A percentile compares a stretch with the other conserved stretches of the same genome.
phyloP scores from a whole-genome alignment of 2,329 filamentous ascomycete species.

The Sporothrix euskadiensis region DNA sequence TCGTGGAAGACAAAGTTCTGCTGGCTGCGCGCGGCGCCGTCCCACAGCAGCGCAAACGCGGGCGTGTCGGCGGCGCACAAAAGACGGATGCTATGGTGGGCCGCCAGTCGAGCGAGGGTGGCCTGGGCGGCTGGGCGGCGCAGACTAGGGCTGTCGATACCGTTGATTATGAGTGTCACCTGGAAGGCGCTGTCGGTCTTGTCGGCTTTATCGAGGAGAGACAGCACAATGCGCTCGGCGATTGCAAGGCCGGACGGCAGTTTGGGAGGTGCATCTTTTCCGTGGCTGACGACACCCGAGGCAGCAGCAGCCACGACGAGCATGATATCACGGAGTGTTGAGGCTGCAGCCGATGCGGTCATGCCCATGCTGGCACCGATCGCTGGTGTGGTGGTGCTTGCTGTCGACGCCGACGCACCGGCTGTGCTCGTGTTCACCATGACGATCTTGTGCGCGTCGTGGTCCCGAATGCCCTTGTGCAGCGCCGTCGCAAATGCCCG shows the following conservation, averaged over 20 bases:
- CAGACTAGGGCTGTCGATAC: slow-evolving; percentile 76
- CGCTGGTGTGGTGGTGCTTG: slow-evolving; percentile 51
- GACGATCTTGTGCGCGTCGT: slow-evolving; percentile 61
- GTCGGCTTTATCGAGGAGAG: slow-evolving; percentile 55
- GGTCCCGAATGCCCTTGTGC: slow-evolving; percentile 48
- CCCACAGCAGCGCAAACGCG: slow-evolving; percentile 86
- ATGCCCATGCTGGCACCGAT: slow-evolving; percentile 11
- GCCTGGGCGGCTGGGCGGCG: slow-evolving; percentile 70
- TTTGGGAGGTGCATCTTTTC: slow-evolving; percentile 39
- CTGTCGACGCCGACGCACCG: slow-evolving; percentile 40
- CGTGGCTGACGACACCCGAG: slow-evolving; percentile 34
- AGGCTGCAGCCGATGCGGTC: slow-evolving; percentile 26
- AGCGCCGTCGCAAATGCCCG: slow-evolving; percentile 73
- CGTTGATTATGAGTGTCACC: slow-evolving; percentile 78
- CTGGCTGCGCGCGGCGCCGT: slow-evolving; percentile 69
- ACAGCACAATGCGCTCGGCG: slow-evolving; percentile 66
- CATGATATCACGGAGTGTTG: slow-evolving; percentile 69
- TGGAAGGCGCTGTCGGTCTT: slow-evolving; percentile 40
- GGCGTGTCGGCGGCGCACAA: slow-evolving; percentile 84
- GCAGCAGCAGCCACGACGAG: slow-evolving; percentile 67
- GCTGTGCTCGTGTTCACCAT: slow-evolving; percentile 77
- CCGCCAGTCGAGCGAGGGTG: slow-evolving; percentile 72
- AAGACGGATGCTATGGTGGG: slow-evolving; percentile 70
- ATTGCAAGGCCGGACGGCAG: slow-evolving; percentile 63
- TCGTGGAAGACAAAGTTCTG: slow-evolving; percentile 90